Percentiles rank a stretch among this genome's conserved stretches.
Evolutionary conservation across 768 basidiomycete species (phyloP).

Genomic region (Tulasnella sp.): DNA sequence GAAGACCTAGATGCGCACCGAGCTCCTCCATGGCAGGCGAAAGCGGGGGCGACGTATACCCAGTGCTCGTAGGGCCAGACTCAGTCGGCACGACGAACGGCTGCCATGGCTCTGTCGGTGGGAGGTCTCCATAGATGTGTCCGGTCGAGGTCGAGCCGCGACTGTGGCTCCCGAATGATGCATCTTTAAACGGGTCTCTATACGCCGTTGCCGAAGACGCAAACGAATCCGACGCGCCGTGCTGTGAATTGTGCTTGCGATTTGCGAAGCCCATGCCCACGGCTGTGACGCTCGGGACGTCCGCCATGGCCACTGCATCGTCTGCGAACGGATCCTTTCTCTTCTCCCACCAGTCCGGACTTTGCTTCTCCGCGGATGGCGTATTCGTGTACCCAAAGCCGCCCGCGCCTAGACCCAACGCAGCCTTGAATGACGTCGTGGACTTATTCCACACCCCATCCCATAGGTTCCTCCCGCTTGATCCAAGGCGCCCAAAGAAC

Average conservation of each 20-base stretch:
- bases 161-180: neutral
- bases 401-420: no score
- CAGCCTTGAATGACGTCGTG: slow-evolving; percentile 6
- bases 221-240: slow-evolving; percentile 25
- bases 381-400: neutral
- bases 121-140: neutral
- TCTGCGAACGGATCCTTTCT: slow-evolving; percentile 41
- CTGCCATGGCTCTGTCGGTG: neutral
- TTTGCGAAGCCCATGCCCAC: neutral
- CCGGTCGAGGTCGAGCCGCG: neutral
- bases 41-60: no score
- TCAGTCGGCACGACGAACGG: neutral
- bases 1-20: no score
- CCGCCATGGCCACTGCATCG: slow-evolving; percentile 28
- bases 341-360: slow-evolving; percentile 35
- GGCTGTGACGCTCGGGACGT: neutral
- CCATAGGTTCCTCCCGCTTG: neutral
- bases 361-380: neutral
- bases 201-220: slow-evolving; percentile 29
- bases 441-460: neutral
- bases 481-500: slow-evolving; percentile 13
- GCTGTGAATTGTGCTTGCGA: neutral
- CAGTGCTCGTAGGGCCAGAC: neutral
- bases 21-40: no score
- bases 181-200: slow-evolving; percentile 36